Evolutionary conservation across 73 alveolate genomes (phyloP).

Genomic region (Paramecium octaurelia): DNA sequence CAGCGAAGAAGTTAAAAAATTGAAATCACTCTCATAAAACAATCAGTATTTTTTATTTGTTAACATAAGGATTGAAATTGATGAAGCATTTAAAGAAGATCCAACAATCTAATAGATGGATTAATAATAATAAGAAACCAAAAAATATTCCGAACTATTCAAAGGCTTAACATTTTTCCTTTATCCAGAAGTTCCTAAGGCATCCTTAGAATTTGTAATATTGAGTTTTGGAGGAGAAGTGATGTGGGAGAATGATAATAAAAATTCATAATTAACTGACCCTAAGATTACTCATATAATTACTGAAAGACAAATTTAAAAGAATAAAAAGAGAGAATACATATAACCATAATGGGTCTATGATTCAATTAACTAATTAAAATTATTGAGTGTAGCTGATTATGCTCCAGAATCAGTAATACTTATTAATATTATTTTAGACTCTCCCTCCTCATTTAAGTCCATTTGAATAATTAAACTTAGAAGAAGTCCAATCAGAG

Average conservation of each 20-base stretch:
- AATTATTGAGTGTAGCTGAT: slow-evolving; percentile 24
- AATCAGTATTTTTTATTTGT: not conserved
- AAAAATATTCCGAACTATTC: slow-evolving; percentile 19
- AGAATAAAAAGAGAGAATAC: slow-evolving; percentile 47
- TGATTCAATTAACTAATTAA: slow-evolving; percentile 41
- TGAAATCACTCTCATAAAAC: not conserved
- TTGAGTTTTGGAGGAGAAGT: slow-evolving; percentile 59
- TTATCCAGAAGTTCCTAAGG: slow-evolving; percentile 61
- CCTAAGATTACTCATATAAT: slow-evolving; percentile 53
- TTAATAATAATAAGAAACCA: not conserved
- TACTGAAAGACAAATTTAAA: slow-evolving; percentile 50
- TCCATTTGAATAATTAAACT: slow-evolving; percentile 53
- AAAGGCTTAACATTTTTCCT: slow-evolving; percentile 52
- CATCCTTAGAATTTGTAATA: slow-evolving; percentile 53
- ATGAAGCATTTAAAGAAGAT: slow-evolving; percentile 57
- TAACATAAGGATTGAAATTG: not conserved
- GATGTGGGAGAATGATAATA: slow-evolving; percentile 46
- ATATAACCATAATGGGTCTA: slow-evolving; percentile 62
- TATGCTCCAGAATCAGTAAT: slow-evolving; percentile 57
- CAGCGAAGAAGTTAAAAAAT: not conserved
- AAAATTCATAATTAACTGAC: slow-evolving; percentile 19
- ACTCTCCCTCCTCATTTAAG: slow-evolving; percentile 61
- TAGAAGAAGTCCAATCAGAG: slow-evolving; percentile 36
- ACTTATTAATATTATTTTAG: not conserved
- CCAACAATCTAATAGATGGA: slow-evolving; percentile 4